Conservation (phyloP, 352 stramenopile species). For the Thraustochytrium sp. region DNA sequence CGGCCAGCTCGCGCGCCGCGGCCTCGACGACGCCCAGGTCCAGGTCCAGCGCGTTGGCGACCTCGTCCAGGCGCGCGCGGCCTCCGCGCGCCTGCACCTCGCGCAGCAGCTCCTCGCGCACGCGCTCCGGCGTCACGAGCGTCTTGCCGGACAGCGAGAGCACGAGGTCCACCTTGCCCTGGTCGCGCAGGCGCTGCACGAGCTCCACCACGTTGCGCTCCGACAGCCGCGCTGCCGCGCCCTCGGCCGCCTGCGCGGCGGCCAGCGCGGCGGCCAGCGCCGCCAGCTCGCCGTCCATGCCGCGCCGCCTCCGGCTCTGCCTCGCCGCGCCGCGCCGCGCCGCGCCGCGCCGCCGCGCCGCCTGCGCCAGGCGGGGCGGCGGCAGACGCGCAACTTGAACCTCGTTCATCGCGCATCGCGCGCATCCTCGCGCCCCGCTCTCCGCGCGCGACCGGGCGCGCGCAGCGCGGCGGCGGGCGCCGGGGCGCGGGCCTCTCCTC, state of each 20-base stretch:
- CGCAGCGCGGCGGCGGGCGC: too few species aligned
- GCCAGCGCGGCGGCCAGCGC: background rate
- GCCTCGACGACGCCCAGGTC: background rate
- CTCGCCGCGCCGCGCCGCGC: too few species aligned
- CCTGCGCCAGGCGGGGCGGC: too few species aligned
- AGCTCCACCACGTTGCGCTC: conserved; percentile 23
- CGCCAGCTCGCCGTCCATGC: background rate
- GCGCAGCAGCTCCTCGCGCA: background rate
- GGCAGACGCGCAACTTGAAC: too few species aligned
- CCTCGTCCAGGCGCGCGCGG: background rate
- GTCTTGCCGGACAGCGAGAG: background rate
- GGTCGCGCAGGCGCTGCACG: background rate
- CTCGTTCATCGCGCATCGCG: too few species aligned
- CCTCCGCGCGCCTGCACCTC: background rate
- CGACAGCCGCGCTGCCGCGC: background rate
- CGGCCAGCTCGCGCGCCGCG: background rate
- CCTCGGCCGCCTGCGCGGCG: background rate
- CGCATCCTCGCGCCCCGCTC: too few species aligned
- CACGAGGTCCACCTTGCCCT: background rate
- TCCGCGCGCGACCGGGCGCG: too few species aligned
- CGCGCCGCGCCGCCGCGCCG: too few species aligned
- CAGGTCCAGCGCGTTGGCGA: background rate
- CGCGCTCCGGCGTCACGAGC: background rate
- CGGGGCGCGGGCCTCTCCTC: too few species aligned
- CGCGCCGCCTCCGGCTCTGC: background rate